These are phyloP conservation scores for Quercus gilva DNA, from an alignment of 306 rosid species.

Conservation along the genomic window DNA sequence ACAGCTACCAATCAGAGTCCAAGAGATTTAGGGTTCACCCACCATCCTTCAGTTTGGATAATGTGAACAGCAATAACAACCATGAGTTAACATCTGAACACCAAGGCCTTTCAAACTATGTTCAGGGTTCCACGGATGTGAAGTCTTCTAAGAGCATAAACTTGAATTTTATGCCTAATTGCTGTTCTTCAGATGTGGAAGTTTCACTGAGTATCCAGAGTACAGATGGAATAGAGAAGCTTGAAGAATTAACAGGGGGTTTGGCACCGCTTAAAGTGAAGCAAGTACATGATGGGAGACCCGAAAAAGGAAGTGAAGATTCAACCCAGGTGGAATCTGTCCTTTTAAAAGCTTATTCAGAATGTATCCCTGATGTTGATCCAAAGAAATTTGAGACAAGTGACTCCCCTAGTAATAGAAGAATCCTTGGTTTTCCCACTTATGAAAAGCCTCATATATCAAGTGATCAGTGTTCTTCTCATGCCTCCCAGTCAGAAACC, in stretches of 20 bases:
- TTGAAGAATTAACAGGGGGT: slow-evolving; percentile 18
- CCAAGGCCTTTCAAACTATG: slow-evolving; percentile 24
- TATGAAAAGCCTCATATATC: slow-evolving; percentile 18
- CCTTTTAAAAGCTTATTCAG: slow-evolving; percentile 13
- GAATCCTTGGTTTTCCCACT: slow-evolving; percentile 16
- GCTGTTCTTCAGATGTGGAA: slow-evolving; percentile 24
- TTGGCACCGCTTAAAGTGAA: slow-evolving; percentile 31
- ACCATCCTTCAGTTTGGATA: slow-evolving; percentile 18
- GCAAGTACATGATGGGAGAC: slow-evolving; percentile 13
- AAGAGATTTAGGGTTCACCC: slow-evolving; percentile 15
- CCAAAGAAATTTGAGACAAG: slow-evolving; percentile 28
- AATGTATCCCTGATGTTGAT: slow-evolving; percentile 12
- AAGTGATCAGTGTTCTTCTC: slow-evolving; percentile 21
- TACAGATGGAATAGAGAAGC: slow-evolving; percentile 17
- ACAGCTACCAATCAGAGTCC: slow-evolving; percentile 12
- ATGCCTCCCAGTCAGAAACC: slow-evolving; percentile 16
- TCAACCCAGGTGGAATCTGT: slow-evolving; percentile 22
- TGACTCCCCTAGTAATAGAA: slow-evolving; percentile 10
- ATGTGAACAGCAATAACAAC: slow-evolving; percentile 13
- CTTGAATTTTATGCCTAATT: slow-evolving; percentile 44
- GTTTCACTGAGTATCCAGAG: slow-evolving; percentile 24
- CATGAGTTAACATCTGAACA: slow-evolving; percentile 15
- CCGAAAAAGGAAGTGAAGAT: slow-evolving; percentile 20
- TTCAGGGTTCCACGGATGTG: slow-evolving; percentile 20
- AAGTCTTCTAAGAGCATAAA: slow-evolving; percentile 30